Percentiles rank a stretch among this genome's conserved stretches.
phyloP scores from a whole-genome alignment of 2,329 filamentous ascomycete genomes.

The Didymella segeticola region DNA sequence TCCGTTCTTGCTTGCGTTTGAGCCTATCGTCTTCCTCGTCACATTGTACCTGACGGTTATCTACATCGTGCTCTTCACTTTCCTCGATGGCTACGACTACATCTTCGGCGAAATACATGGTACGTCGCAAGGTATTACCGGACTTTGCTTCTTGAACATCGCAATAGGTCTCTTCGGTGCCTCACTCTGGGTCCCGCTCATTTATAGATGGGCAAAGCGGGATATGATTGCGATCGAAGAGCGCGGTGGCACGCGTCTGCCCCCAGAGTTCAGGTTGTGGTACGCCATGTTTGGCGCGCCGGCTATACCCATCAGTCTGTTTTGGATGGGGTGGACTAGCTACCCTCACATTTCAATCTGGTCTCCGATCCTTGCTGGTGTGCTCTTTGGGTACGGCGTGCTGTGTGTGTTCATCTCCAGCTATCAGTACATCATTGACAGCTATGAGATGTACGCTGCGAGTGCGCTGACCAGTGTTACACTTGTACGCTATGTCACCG shows the following conservation, averaged over 20 bases:
- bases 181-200: constrained; percentile 51
- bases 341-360: constrained; percentile 27
- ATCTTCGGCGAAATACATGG: constrained; percentile 60
- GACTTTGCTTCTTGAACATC: constrained; percentile 58
- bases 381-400: constrained; percentile 15
- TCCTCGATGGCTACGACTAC: constrained; percentile 59
- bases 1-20: constrained; percentile 51
- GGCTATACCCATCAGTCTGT: constrained; percentile 59
- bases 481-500: constrained; percentile 50
- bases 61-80: constrained; percentile 63
- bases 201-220: constrained; percentile 54
- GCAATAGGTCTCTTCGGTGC: constrained; percentile 51
- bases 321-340: constrained; percentile 66
- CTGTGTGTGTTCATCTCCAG: constrained; percentile 52
- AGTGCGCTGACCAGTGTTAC: constrained; percentile 54
- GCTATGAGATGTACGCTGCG: constrained; percentile 61
- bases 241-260: constrained; percentile 49
- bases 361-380: constrained; percentile 3
- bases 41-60: constrained; percentile 60
- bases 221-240: constrained; percentile 53
- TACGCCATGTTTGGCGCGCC: constrained; percentile 60
- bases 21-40: constrained; percentile 57
- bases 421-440: constrained; percentile 66
- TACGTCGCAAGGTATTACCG: constrained; percentile 54
- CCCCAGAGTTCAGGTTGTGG: constrained; percentile 63